Base-by-base conservation (phyloP, 768 basidiomycete species). In the Hortiboletus flavorubellus region DNA sequence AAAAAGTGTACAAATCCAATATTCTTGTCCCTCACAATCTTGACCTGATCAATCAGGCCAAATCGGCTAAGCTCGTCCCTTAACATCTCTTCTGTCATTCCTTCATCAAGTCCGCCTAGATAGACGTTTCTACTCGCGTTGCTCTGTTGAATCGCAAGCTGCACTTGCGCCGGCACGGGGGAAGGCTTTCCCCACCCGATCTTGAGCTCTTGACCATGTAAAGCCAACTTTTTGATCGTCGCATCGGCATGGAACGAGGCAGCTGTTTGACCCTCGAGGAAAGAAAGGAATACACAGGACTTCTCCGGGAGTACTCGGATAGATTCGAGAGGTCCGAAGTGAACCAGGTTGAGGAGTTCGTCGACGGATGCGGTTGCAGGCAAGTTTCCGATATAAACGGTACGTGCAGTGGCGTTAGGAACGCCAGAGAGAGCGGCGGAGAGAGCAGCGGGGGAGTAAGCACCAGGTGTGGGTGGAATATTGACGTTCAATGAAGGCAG, bases 1-100 rank as follows among this genome's bases (percentile, higher is more conserved):
- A 99, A 77, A 78, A 98, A 98, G 73, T 99, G 97, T 18, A 99
- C 94, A 70, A 99, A 99, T 3, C 95, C 97, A 54, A 98, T 98
- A 67, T 97, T 97, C 81, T 98, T 98, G 77, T 99, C 97, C 58
- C 96, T 77, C 49, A 98, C 97, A 67, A 99, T 98, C 82, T 99
- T 99, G 70, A 99, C 95, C 71, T 98, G 96, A 73, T 99, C 97
- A 64, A 99, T 98, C 30, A 96, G 78, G 21, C 97, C 97, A 66
- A 96, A 99, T 41, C 89, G 81, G 64, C 87, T 87, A 23, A 98
- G 77, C 68, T 98, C 94, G 58, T 98, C 94, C 34, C 96, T 76
- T 33, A 99, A 76, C 73, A 85, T 85, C 73, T 95, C 91, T 76
- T 98, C 97, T 1, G 92, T 96, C 77, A 86, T 84, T 48, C 75